Percentiles rank a stretch among this genome's conserved stretches.
phyloP scores from a whole-genome alignment of 176 grass and related monocot species.

The Ensete glaucum region DNA sequence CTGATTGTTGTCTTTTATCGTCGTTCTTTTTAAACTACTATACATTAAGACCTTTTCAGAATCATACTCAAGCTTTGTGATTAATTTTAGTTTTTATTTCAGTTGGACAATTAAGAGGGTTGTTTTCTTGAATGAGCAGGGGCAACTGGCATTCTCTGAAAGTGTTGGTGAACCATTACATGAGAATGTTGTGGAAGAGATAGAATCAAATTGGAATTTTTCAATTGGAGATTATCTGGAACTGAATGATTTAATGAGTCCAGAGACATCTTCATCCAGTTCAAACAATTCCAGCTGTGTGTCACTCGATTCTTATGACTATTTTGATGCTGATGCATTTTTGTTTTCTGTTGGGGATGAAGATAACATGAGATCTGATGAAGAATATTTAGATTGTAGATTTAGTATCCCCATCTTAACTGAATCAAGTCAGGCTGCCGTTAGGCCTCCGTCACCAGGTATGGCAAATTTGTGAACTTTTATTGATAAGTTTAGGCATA shows the following conservation, averaged over 20 bases:
- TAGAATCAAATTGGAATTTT: constrained; percentile 7
- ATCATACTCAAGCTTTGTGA: neutral
- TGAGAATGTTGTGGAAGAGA: constrained; percentile 19
- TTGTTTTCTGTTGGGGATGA: constrained; percentile 29
- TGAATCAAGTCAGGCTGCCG: constrained; percentile 24
- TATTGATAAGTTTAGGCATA: neutral
- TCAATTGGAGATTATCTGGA: constrained; percentile 34
- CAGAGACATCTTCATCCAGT: constrained; percentile 40
- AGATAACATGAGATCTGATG: neutral
- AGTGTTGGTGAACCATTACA: constrained; percentile 1
- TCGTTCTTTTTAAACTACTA: neutral
- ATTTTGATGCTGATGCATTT: constrained; percentile 41
- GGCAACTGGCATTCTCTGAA: neutral
- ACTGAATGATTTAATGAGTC: constrained; percentile 36
- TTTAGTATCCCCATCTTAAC: constrained; percentile 23
- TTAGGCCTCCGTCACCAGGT: constrained; percentile 33
- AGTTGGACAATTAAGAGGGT: neutral
- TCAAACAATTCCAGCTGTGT: constrained; percentile 41
- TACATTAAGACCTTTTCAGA: neutral
- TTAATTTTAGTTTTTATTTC: neutral
- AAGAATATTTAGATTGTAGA: constrained; percentile 16
- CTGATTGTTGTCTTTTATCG: neutral
- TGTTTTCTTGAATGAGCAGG: constrained; percentile 5
- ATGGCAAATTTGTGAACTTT: constrained; percentile 6
- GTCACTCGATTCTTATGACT: constrained; percentile 36